Percentiles rank a stretch among this genome's conserved stretches.
Conservation (phyloP, 2,329 filamentous ascomycete genomes). For the Aspergillus versicolor region DNA sequence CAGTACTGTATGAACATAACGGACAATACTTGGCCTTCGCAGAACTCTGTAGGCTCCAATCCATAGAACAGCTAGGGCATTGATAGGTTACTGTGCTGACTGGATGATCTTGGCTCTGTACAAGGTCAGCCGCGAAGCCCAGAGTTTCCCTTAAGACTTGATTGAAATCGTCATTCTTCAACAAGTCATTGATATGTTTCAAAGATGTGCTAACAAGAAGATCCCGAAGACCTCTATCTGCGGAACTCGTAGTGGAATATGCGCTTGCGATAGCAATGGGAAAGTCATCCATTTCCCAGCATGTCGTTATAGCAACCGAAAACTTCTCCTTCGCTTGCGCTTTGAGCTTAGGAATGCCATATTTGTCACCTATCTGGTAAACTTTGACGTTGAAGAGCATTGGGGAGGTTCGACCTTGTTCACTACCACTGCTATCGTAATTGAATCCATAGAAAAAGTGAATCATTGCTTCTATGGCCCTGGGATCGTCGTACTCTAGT, state of each 20-base stretch:
- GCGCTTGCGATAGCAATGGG: conserved; percentile 8
- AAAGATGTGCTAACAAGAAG: conserved; percentile 3
- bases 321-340: conserved; percentile 21
- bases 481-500: conserved; percentile 20
- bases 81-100: neutral
- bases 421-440: conserved; percentile 21
- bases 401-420: conserved; percentile 17
- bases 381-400: conserved; percentile 26
- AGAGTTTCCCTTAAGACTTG: conserved; percentile 5
- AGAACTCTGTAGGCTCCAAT: neutral
- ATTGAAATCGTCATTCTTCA: conserved; percentile 11
- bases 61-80: neutral
- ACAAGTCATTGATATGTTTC: conserved; percentile 10
- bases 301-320: conserved; percentile 9
- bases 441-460: conserved; percentile 26
- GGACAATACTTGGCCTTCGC: neutral
- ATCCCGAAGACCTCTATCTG: conserved; percentile 15
- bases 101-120: conserved; percentile 1
- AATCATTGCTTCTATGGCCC: conserved; percentile 25
- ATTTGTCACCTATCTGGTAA: conserved; percentile 28
- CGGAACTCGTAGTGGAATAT: conserved; percentile 5
- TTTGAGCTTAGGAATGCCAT: conserved; percentile 22
- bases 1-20: neutral
- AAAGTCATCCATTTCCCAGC: conserved; percentile 26
- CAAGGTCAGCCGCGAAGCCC: conserved; percentile 12